A percentile compares a stretch with the other conserved stretches of the same genome.
These are phyloP conservation scores for Quillaja saponaria DNA, from an alignment of 306 rosid species.

Conservation along the genomic window DNA sequence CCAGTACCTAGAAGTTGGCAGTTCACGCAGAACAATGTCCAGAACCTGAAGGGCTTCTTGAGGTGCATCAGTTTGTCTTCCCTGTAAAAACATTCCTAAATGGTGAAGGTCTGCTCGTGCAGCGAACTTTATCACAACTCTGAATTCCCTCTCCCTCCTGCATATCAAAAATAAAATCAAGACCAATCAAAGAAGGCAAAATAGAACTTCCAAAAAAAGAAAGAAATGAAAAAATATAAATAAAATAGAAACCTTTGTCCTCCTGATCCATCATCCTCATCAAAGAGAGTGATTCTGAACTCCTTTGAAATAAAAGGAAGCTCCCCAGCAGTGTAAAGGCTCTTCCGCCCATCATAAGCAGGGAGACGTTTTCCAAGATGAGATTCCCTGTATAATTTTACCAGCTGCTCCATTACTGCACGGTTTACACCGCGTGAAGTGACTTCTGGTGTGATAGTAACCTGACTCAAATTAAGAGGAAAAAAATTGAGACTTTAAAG, in stretches of 20 bases:
- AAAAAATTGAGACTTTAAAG: neutral
- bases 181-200: neutral
- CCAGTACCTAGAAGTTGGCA: constrained; percentile 78
- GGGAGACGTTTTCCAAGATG: constrained; percentile 85
- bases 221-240: neutral
- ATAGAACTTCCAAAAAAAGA: neutral
- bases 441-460: constrained; percentile 87
- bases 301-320: constrained; percentile 79
- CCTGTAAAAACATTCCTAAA: constrained; percentile 85
- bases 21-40: constrained; percentile 90
- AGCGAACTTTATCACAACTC: constrained; percentile 84
- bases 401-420: constrained; percentile 84
- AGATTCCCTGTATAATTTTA: constrained; percentile 64
- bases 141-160: constrained; percentile 84
- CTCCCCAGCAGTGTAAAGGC: constrained; percentile 91
- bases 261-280: constrained; percentile 89
- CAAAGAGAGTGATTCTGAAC: constrained; percentile 66
- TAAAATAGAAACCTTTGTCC: constrained; percentile 55
- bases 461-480: constrained; percentile 44
- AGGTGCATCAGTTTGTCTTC: constrained; percentile 93
- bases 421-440: constrained; percentile 84
- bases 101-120: constrained; percentile 96
- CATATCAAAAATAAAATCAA: neutral
- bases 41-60: constrained; percentile 98
- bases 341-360: constrained; percentile 95